Evolutionary conservation across 192 early-diverging fungal genomes (phyloP).

Genomic region (Entomortierella lignicola): DNA sequence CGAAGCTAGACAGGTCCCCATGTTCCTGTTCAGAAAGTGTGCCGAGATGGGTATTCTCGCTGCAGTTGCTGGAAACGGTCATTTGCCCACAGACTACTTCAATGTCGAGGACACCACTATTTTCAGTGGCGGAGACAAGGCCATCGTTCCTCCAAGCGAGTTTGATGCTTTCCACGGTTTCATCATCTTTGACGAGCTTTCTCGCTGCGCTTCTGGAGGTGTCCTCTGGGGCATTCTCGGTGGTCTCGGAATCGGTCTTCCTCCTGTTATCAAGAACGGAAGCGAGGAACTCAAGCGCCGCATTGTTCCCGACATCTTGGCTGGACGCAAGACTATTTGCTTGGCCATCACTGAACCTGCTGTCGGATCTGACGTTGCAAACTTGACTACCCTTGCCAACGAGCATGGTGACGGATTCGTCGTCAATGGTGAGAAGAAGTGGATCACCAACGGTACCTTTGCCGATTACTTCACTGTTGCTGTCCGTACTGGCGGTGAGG

Average conservation of each 20-base stretch:
- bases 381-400: constrained; percentile 73
- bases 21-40: constrained; percentile 77
- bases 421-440: constrained; percentile 90
- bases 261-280: constrained; percentile 78
- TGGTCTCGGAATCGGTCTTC: constrained; percentile 81
- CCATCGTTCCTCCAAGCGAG: constrained; percentile 60
- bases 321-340: constrained; percentile 84
- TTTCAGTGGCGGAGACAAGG: constrained; percentile 48
- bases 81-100: constrained; percentile 36
- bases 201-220: constrained; percentile 85
- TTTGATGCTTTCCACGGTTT: constrained; percentile 79
- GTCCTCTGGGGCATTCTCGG: constrained; percentile 83
- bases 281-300: constrained; percentile 74
- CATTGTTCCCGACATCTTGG: constrained; percentile 71
- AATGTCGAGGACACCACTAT: constrained; percentile 31
- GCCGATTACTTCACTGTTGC: constrained; percentile 88
- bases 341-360: constrained; percentile 84
- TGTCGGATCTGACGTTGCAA: constrained; percentile 81
- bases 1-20: constrained; percentile 82
- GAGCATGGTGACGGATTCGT: constrained; percentile 76
- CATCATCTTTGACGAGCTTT: constrained; percentile 83
- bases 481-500: constrained; percentile 78
- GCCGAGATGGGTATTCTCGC: constrained; percentile 80
- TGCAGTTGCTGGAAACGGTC: constrained; percentile 64
- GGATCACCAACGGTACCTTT: constrained; percentile 87